These are phyloP conservation scores for Boeremia lycopersici DNA, from an alignment of 2,329 filamentous ascomycete genomes.

Conservation along the genomic window DNA sequence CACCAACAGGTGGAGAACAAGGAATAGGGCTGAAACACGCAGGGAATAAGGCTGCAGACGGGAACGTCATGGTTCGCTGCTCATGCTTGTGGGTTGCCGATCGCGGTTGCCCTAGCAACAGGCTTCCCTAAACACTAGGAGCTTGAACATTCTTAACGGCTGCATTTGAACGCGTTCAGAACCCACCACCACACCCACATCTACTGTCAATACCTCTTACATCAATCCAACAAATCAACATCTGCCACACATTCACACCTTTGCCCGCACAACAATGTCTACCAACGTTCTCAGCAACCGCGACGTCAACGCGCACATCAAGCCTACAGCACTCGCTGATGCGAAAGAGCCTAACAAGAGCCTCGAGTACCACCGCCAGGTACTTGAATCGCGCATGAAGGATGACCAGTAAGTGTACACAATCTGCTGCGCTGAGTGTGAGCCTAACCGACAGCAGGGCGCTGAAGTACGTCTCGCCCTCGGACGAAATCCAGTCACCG, in stretches of 20 bases:
- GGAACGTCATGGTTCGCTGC: constrained; percentile 16
- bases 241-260: constrained; percentile 1
- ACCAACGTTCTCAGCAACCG: constrained; percentile 67
- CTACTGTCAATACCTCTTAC: constrained; percentile 4
- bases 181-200: constrained; percentile 5
- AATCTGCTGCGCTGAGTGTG: background rate
- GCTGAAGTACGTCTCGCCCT: constrained; percentile 76
- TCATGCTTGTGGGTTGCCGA: constrained; percentile 9
- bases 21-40: constrained; percentile 14
- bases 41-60: constrained; percentile 12
- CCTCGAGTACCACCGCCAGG: constrained; percentile 78
- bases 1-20: constrained; percentile 13
- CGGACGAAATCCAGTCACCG: constrained; percentile 88
- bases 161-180: constrained; percentile 4
- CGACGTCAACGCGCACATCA: constrained; percentile 65
- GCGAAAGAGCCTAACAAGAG: constrained; percentile 47
- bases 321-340: constrained; percentile 30
- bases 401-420: constrained; percentile 63
- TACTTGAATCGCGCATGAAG: constrained; percentile 74
- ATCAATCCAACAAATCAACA: background rate
- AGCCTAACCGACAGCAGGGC: constrained; percentile 45
- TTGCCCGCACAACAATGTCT: constrained; percentile 56
- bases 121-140: constrained; percentile 13
- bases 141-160: constrained; percentile 17
- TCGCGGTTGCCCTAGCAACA: constrained; percentile 15